Percentiles rank a stretch among this genome's conserved stretches.
Conservation (phyloP, 768 basidiomycete genomes). For the Galerina marginata region DNA sequence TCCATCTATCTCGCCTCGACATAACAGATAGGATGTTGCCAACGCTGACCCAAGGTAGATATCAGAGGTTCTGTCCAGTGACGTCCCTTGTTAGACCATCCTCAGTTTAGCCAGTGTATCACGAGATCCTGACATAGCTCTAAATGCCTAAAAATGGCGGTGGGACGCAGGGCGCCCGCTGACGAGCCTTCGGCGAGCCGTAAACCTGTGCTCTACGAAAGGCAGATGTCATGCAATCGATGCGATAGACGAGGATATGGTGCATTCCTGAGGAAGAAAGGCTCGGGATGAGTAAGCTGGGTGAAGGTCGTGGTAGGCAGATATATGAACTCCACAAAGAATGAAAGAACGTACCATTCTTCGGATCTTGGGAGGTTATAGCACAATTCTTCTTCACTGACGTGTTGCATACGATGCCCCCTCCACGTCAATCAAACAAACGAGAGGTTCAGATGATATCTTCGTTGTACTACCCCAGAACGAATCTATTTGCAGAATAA, state of each 20-base stretch:
- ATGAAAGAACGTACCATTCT: background rate
- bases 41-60: too few relatives aligned
- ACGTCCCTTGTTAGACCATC: too few relatives aligned
- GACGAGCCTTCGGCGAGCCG: background rate
- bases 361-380: slow-evolving; percentile 8
- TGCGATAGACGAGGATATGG: slow-evolving; percentile 6
- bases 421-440: slow-evolving; percentile 9
- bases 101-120: too few relatives aligned
- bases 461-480: slow-evolving; percentile 2
- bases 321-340: too few relatives aligned
- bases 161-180: background rate
- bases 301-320: too few relatives aligned
- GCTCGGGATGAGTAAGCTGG: background rate
- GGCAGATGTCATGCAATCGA: slow-evolving; percentile 1
- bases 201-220: background rate
- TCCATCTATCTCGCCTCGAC: too few relatives aligned
- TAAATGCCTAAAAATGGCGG: background rate
- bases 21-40: too few relatives aligned
- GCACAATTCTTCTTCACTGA: slow-evolving; percentile 3
- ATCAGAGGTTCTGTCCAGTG: too few relatives aligned
- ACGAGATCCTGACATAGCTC: background rate
- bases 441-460: background rate
- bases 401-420: background rate
- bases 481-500: slow-evolving; percentile 1
- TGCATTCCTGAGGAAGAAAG: background rate